A percentile compares a stretch with the other conserved stretches of the same genome.
phyloP scores from a whole-genome alignment of 179 eudicot genomes.

The Pouteria campechiana region DNA sequence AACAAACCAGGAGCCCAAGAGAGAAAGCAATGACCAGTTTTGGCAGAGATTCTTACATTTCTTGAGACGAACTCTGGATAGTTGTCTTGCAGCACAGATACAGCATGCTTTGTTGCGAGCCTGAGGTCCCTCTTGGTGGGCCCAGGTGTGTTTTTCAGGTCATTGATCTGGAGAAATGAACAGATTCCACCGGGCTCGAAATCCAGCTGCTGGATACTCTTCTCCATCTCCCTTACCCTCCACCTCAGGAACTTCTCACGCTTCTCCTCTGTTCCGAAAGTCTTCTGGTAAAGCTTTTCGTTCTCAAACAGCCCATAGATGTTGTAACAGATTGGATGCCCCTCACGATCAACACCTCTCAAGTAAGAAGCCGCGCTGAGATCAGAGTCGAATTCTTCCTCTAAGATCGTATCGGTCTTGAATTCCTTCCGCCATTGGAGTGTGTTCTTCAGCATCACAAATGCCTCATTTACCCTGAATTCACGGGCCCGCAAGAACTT shows the following conservation, averaged over 20 bases:
- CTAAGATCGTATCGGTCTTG: conserved; percentile 30
- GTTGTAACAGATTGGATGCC: conserved; percentile 69
- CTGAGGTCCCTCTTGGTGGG: conserved; percentile 52
- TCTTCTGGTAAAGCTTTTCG: conserved; percentile 39
- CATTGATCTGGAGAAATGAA: conserved; percentile 54
- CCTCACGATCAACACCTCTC: conserved; percentile 41
- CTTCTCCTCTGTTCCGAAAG: conserved; percentile 42
- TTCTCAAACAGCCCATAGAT: conserved; percentile 47
- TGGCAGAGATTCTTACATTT: conserved; percentile 47
- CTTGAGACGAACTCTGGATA: conserved; percentile 77
- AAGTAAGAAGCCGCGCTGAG: conserved; percentile 26
- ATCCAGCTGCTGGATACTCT: conserved; percentile 39
- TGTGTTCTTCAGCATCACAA: conserved; percentile 49
- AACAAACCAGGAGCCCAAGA: no score
- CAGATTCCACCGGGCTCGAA: conserved; percentile 42
- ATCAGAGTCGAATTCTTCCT: conserved; percentile 46
- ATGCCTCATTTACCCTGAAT: conserved; percentile 47
- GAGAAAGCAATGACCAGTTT: no score
- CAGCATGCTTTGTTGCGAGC: conserved; percentile 33
- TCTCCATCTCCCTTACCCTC: conserved; percentile 60
- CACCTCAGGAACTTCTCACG: conserved; percentile 51
- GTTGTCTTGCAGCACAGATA: conserved; percentile 59
- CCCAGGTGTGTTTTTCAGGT: conserved; percentile 53
- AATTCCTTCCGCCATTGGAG: conserved; percentile 50
- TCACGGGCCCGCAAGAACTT: conserved; percentile 65